Evolutionary conservation across 106 monocot species (phyloP).

Genomic region (Platanthera guangdongensis): DNA sequence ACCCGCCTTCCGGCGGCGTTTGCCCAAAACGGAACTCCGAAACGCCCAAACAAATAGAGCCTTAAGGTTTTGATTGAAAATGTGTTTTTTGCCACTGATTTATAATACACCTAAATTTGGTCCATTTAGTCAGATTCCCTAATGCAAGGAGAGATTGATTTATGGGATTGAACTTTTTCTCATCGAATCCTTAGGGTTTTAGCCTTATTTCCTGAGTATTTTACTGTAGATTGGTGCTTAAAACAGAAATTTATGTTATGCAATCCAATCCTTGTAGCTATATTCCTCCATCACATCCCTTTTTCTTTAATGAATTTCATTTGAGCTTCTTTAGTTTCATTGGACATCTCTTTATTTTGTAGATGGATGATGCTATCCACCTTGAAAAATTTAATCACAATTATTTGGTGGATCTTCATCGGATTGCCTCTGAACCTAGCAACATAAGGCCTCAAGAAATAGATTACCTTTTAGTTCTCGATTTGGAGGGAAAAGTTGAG

Average conservation of each 20-base stretch:
- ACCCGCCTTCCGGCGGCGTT: no score
- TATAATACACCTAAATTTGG: background rate
- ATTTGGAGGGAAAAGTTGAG: slow-evolving; percentile 92
- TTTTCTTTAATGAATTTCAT: background rate
- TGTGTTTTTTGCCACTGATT: background rate
- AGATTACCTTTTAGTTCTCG: slow-evolving; percentile 78
- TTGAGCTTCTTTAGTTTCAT: background rate
- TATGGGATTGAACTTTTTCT: no score
- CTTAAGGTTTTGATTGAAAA: background rate
- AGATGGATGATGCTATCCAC: slow-evolving; percentile 75
- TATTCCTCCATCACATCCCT: background rate
- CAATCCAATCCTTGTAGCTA: background rate
- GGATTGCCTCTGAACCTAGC: slow-evolving; percentile 12
- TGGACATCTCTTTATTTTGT: slow-evolving; percentile 3
- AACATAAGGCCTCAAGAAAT: slow-evolving; percentile 38
- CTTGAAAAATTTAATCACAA: slow-evolving; percentile 87
- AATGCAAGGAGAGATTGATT: background rate
- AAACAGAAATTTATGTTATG: background rate
- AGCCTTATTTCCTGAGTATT: background rate
- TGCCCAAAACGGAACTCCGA: no score
- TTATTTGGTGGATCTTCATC: slow-evolving; percentile 47
- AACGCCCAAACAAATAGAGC: no score
- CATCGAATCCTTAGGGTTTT: background rate
- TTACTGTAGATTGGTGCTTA: background rate
- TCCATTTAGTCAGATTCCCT: background rate